Evolutionary conservation across 257 asterid species (phyloP), one percentile per base, ranked within the genome.

Genomic region (Orobanche coerulescens): DNA sequence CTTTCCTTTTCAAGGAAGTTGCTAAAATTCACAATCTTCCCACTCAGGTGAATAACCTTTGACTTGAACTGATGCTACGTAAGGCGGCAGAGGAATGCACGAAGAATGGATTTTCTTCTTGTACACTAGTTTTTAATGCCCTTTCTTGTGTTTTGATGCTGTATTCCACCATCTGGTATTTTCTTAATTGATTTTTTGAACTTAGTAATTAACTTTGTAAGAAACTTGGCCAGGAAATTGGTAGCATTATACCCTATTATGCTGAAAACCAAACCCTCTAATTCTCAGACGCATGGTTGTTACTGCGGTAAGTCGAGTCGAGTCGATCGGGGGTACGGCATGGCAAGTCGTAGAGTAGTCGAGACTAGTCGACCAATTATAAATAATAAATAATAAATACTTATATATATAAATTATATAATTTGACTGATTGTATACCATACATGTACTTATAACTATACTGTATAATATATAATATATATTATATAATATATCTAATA

Each of bases 1-100:
- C 95, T 73, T 83, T 93, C 73, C 97, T 93, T 62, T 93, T 93
- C 86, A 83, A 89, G 68, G 97, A 93, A 82, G 82, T 93, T 58
- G 96, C 96, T 62, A 85, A 68, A 79, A 71, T 76, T 51, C 86
- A 81, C 67, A 76, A 82, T 79, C 95, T 93, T 72, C 95, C 97
- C 26, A 81, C 76, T 62, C 99, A 93, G 99, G 97, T 93, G 48
- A 76, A 52, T 71, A 33, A 37, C 15, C 52, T 49, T 44, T 49
- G 24, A 16, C 43, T 12, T 60, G 62, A 24, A 23, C 37, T 25
- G 11, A 36, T 62, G 58, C 47, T n/a, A 4, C 25, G 8, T 13
- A 23, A 62, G 18, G 62, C 3, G 34, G 36, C 19, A 47, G 10
- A 71, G 4, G 18, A 15, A 37, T 19, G n/a, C 43, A 44, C 37